Evolutionary conservation across 345 rosid genomes (phyloP), one percentile per base, ranked within the genome.

Genomic region (Kernera saxatilis): DNA sequence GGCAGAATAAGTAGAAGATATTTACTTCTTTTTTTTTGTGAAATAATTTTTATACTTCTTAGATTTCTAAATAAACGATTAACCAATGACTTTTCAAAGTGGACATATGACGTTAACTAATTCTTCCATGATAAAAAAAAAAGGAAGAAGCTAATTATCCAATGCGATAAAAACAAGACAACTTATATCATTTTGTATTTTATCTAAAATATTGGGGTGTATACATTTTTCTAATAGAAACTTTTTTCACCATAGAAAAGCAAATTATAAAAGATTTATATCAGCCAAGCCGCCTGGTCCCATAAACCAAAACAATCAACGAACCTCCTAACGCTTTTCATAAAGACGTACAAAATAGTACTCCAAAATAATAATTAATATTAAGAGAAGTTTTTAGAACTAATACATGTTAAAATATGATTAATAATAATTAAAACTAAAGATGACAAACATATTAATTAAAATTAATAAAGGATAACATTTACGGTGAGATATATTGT

Each of bases 251-350:
- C 13, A 17, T 12, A 13, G 17, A 67, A 67, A 64, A 64, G 30
- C 41, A 45, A 30, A 21, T 36, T 14, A 22, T 36, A 46, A 30
- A 30, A 29, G 15, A 46, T 6, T 22, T 15, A 64, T n/a, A 15
- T 25, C 14, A 67, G 52, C 41, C 61, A 26, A 67, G 71, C 72
- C 61, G 70, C 71, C 32, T 30, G 72, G 64, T 55, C 64, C 54
- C 64, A 55, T 69, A 41, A 9, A 25, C 17, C 7, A 43, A 27
- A 26, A 2, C 0, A 17, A 54, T 54, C 32, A 41, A 44, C 44
- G 5, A 41, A 43, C 66, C 15, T 52, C 19, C 6, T 21, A 54
- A 39, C 19, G 61, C n/a, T 12, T 51, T 36, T 14, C 30, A 40
- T 53, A 40, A 53, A 27, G 40, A 40, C 29, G 6, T 29, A 17